A percentile compares a stretch with the other conserved stretches of the same genome.
phyloP scores from a whole-genome alignment of 2,329 filamentous ascomycete species.

The Colletotrichum camelliae region DNA sequence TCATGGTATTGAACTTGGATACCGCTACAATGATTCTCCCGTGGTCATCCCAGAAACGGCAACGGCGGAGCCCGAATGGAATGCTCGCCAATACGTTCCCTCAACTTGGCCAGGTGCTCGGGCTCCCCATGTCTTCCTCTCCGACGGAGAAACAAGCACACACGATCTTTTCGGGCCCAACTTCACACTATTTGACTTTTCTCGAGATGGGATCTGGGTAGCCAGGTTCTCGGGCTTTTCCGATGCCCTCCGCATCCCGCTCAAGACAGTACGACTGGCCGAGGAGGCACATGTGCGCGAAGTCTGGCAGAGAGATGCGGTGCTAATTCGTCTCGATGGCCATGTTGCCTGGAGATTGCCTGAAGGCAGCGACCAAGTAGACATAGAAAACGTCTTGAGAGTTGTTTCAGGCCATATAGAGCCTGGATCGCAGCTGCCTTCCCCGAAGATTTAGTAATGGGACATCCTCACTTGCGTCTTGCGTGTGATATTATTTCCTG shows the following conservation, averaged over 20 bases:
- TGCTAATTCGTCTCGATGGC: neutral
- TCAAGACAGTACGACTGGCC: neutral
- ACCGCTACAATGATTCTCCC: conserved; percentile 34
- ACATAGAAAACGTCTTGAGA: neutral
- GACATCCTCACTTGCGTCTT: neutral
- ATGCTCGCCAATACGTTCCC: neutral
- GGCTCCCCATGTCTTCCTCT: neutral
- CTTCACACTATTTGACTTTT: neutral
- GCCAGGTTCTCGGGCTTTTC: neutral
- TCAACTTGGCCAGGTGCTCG: neutral
- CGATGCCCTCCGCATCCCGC: neutral
- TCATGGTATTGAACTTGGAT: conserved; percentile 32
- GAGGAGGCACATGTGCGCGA: neutral
- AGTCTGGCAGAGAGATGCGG: neutral
- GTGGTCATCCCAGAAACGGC: neutral
- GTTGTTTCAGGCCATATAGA: neutral
- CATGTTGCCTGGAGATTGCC: neutral
- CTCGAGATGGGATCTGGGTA: neutral
- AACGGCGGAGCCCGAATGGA: neutral
- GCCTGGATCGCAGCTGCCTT: neutral
- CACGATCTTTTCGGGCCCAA: neutral
- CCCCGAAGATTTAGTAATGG: neutral
- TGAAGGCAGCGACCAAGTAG: neutral
- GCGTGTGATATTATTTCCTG: neutral
- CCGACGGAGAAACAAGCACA: neutral